Percentiles rank a stretch among this genome's conserved stretches.
phyloP scores from a whole-genome alignment of 2,329 filamentous ascomycete species.

The Arachnopeziza araneosa region DNA sequence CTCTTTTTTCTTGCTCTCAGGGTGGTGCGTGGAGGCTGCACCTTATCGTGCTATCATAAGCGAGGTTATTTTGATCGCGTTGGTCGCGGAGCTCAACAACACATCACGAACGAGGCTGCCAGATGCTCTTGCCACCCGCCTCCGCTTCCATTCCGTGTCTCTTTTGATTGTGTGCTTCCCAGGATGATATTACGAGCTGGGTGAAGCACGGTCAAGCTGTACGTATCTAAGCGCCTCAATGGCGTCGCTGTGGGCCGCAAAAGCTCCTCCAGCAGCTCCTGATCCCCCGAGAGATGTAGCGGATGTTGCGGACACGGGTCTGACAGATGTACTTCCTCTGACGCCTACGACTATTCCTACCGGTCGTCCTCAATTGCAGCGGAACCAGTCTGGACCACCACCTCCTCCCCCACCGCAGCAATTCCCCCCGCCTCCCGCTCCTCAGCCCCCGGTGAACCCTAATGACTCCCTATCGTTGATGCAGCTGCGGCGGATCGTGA shows the following conservation, averaged over 20 bases:
- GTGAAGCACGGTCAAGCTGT: background rate
- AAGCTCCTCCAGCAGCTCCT: conserved; percentile 9
- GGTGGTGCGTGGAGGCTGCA: background rate
- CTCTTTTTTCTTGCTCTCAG: background rate
- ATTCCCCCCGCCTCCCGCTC: conserved; percentile 28
- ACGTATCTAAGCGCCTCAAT: conserved; percentile 10
- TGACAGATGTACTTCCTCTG: conserved; percentile 29
- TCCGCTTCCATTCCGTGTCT: background rate
- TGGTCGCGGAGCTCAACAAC: background rate
- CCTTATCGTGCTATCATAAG: background rate
- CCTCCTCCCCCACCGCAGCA: conserved; percentile 32
- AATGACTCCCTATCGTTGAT: conserved; percentile 69
- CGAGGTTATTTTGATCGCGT: background rate
- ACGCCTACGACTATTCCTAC: conserved; percentile 18
- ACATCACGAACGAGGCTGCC: background rate
- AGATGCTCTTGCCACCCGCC: background rate
- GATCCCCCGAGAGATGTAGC: conserved; percentile 19
- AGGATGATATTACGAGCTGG: background rate
- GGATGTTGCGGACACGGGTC: conserved; percentile 40
- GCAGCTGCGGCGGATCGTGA: conserved; percentile 67
- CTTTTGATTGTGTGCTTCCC: background rate
- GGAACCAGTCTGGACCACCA: conserved; percentile 34
- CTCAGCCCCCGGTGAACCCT: conserved; percentile 35
- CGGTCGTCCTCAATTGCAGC: conserved; percentile 29
- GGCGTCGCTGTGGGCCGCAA: conserved; percentile 27